A percentile compares a stretch with the other conserved stretches of the same genome.
Evolutionary conservation across 148 eudicot species (phyloP).

Genomic region (Camellia sinensis): DNA sequence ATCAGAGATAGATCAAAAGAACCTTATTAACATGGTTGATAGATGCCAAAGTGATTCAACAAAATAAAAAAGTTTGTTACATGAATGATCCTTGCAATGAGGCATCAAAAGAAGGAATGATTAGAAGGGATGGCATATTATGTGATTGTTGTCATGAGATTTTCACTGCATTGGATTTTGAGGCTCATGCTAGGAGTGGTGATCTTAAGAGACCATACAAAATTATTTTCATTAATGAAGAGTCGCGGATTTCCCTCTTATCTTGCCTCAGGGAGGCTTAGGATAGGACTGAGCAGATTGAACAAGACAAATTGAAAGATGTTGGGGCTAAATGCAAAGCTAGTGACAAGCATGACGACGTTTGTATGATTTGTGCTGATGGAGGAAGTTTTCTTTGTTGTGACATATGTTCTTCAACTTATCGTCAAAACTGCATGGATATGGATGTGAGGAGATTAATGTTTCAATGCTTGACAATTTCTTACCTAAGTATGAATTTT

Average conservation of each 20-base stretch:
- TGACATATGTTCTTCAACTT: slow-evolving; percentile 49
- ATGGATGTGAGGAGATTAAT: slow-evolving; percentile 35
- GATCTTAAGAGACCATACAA: slow-evolving; percentile 20
- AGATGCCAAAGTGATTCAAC: slow-evolving; percentile 23
- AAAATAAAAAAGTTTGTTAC: slow-evolving; percentile 11
- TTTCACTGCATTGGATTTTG: slow-evolving; percentile 24
- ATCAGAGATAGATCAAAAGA: not conserved
- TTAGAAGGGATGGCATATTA: slow-evolving; percentile 33
- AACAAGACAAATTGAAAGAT: slow-evolving; percentile 15
- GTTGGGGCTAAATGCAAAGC: slow-evolving; percentile 8
- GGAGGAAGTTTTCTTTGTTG: slow-evolving; percentile 67
- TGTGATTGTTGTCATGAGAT: slow-evolving; percentile 35
- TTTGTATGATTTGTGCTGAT: slow-evolving; percentile 66
- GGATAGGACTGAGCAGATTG: slow-evolving; percentile 22
- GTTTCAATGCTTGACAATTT: not conserved
- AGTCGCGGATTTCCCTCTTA: slow-evolving; percentile 18
- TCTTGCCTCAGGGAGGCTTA: slow-evolving; percentile 37
- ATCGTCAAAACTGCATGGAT: slow-evolving; percentile 45
- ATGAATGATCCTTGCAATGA: not conserved
- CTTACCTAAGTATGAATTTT: too few species aligned
- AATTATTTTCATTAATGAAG: slow-evolving; percentile 10
- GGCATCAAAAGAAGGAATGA: slow-evolving; percentile 9
- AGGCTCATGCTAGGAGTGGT: slow-evolving; percentile 18
- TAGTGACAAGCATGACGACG: slow-evolving; percentile 45
- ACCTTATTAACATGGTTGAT: slow-evolving; percentile 47